These are phyloP conservation scores for Aspergillus flavus DNA, from an alignment of 2,329 filamentous ascomycete genomes.

Conservation along the genomic window DNA sequence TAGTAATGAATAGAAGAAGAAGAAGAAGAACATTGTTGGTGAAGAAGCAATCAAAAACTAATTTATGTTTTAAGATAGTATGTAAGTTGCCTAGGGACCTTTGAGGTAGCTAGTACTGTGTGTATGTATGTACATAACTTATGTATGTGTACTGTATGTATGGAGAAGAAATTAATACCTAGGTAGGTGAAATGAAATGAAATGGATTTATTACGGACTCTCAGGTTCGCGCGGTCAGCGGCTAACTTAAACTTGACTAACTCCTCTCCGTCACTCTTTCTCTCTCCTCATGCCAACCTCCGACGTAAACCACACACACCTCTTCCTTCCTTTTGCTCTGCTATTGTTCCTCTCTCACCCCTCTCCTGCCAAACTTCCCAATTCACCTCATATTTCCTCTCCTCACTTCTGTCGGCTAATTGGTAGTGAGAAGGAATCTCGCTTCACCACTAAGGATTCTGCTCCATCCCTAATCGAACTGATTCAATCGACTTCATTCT, in stretches of 20 bases:
- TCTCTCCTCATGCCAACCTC: constrained; percentile 5
- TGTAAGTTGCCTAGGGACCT: no score
- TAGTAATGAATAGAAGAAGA: no score
- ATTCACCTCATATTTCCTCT: not conserved
- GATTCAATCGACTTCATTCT: not conserved
- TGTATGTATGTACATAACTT: not conserved
- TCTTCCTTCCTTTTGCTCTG: constrained; percentile 7
- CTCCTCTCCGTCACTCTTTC: constrained; percentile 10
- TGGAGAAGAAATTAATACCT: not conserved
- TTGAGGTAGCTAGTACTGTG: no score
- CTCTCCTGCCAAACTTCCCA: constrained; percentile 10
- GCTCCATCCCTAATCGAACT: not conserved
- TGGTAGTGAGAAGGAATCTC: not conserved
- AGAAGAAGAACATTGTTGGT: no score
- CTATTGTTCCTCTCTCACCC: constrained; percentile 19
- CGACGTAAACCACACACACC: not conserved
- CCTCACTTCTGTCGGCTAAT: not conserved
- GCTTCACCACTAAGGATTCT: not conserved
- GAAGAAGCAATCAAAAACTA: no score
- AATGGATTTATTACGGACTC: not conserved
- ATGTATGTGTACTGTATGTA: not conserved
- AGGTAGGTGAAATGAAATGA: not conserved
- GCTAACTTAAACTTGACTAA: constrained; percentile 2
- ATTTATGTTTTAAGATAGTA: no score
- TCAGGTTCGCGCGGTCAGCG: not conserved